Evolutionary conservation across 2,329 filamentous ascomycete species (phyloP), one percentile per base, ranked within the genome.

Genomic region (Coniella lustricola): DNA sequence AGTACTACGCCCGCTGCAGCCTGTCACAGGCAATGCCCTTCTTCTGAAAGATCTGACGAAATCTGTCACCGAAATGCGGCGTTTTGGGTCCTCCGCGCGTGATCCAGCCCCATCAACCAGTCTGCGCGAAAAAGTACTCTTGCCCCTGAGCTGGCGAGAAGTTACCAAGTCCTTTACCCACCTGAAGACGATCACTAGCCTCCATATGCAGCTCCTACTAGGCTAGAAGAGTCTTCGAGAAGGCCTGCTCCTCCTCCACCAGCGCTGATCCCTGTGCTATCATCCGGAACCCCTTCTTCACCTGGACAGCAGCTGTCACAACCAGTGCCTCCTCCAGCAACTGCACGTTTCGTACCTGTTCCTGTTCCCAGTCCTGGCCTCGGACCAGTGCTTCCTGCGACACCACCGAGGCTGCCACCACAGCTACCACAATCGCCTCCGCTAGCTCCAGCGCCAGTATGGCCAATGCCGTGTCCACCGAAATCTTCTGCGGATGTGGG

Each of bases 71-170:
- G 12, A 22, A 41, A 8, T 41, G 38, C 21, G 21, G 29, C 16
- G 14, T 14, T 12, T 1, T 31, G 4, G 3, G 22, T 5, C 14
- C 7, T 29, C 38, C 38, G 13, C 14, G 16, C 7, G 12, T 16
- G 12, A 1, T 22, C 10, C 21, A 29, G 5, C 22, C 38, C 22
- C 38, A 31, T 16, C 38, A 31, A 7, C 13, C 21, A 25, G 13
- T 29, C 13, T 41, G 43, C 17, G 42, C 38, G 33, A 35, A 20
- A 17, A 32, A 36, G 5, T 43, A 38, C 25, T 50, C 48, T 14
- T 50, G 48, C 33, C 48, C 38, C 37, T 22, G 13, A 33, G 25
- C 25, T 10, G 20, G 25, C 25, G 17, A n/a, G 18, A 31, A 42
- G 31, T 8, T 13, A 12, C 18, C 14, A 10, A 9, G n/a, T 31